Evolutionary conservation across 192 early-diverging fungal genomes (phyloP), one percentile per base, ranked within the genome.

Genomic region (Spizellomyces sp.): DNA sequence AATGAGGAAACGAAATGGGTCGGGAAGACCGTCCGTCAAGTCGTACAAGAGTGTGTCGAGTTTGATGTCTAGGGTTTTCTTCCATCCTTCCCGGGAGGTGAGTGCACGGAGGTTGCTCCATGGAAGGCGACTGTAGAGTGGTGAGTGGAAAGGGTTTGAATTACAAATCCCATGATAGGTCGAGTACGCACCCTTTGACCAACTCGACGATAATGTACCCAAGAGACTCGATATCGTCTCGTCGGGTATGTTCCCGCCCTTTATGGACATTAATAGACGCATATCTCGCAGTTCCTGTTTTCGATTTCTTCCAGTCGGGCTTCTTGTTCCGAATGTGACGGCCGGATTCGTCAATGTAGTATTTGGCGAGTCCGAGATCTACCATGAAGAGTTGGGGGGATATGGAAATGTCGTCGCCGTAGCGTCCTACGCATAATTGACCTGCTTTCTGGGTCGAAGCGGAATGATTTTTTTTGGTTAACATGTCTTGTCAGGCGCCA

Each of bases 391-490:
- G 62, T 6, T 62, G 78, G 5, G 82, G 82, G 6, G 62, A 41
- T 22, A 57, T 58, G 4, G 45, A 7, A 2, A 78, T 61, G 62
- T 80, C 71, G 7, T 76, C 69, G 36, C 67, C 67, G 73, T 66
- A 70, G 27, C 67, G 65, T 5, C 82, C 82, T 45, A 83, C 77
- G 61, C 82, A 83, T 66, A 83, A 83, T 64, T 83, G 82, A 44
- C 76, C 78, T n/a, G 82, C 76, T 83, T 83, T 83, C 79, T 80
- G 41, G 10, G n/a, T n/a, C n/a, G n/a, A n/a, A n/a, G n/a, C n/a
- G n/a, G n/a, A n/a, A n/a, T n/a, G n/a, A 52, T 52, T n/a, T n/a
- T 52, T 52, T 52, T 10, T 52, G 48, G n/a, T 9, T 52, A 52
- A 9, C 9, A 52, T 9, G 48, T 52, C 9, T 15, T 43, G 42